Evolutionary conservation across 2,329 filamentous ascomycete species (phyloP).

Genomic region (Monilinia fructicola): DNA sequence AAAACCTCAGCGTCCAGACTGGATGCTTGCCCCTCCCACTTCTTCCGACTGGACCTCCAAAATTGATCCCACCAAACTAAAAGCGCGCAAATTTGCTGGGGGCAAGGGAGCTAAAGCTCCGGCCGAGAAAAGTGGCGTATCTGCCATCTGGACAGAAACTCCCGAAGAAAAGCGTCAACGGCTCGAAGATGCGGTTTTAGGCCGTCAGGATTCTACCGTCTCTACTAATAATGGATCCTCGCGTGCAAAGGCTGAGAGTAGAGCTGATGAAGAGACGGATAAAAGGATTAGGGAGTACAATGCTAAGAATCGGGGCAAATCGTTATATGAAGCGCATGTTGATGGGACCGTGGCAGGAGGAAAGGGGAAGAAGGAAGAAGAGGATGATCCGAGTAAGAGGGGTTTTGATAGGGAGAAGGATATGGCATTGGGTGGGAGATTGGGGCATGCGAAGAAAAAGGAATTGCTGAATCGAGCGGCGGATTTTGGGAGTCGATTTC

Average conservation of each 20-base stretch:
- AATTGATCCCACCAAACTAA: constrained; percentile 80
- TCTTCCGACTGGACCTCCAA: constrained; percentile 54
- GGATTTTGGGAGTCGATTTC: constrained; percentile 62
- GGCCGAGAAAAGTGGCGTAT: constrained; percentile 37
- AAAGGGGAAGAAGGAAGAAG: constrained; percentile 47
- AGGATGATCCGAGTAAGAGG: constrained; percentile 87
- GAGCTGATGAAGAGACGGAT: constrained; percentile 47
- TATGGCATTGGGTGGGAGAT: constrained; percentile 72
- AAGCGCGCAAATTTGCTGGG: constrained; percentile 79
- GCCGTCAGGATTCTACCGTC: constrained; percentile 49
- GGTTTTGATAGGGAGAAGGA: constrained; percentile 93
- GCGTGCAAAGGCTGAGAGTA: constrained; percentile 32
- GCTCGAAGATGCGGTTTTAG: constrained; percentile 78
- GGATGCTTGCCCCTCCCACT: constrained; percentile 74
- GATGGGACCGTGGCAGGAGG: constrained; percentile 44
- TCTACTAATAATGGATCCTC: constrained; percentile 5
- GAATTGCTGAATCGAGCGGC: constrained; percentile 78
- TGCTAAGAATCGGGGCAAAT: constrained; percentile 54
- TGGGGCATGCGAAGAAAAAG: constrained; percentile 70
- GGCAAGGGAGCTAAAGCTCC: constrained; percentile 55
- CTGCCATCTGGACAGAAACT: constrained; percentile 80
- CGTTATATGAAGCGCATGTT: constrained; percentile 52
- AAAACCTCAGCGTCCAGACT: constrained; percentile 72
- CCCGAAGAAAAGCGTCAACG: constrained; percentile 82
- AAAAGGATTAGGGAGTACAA: constrained; percentile 58